Evolutionary conservation across 106 monocot genomes (phyloP).

Genomic region (Apostasia ramifera): DNA sequence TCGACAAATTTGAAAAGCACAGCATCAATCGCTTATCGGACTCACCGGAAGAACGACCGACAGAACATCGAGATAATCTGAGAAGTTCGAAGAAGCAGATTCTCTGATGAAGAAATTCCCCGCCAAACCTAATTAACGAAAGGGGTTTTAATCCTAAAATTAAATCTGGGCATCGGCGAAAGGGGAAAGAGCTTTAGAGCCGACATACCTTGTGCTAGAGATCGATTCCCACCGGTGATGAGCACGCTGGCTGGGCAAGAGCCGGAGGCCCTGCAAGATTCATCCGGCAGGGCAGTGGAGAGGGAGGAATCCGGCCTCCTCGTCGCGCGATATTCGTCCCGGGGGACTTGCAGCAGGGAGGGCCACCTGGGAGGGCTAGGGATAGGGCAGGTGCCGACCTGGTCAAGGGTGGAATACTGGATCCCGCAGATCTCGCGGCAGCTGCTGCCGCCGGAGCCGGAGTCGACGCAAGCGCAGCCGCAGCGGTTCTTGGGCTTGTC

Average conservation of each 20-base stretch:
- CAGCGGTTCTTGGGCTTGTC: slow-evolving; percentile 40
- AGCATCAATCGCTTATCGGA: neutral
- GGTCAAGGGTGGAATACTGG: slow-evolving; percentile 37
- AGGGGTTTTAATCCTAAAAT: neutral
- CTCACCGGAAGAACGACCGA: slow-evolving; percentile 23
- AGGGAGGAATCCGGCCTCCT: neutral
- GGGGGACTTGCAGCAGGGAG: slow-evolving; percentile 44
- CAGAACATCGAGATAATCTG: slow-evolving; percentile 26
- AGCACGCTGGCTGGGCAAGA: slow-evolving; percentile 43
- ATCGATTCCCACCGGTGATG: slow-evolving; percentile 39
- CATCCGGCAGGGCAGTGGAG: slow-evolving; percentile 28
- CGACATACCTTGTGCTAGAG: slow-evolving; percentile 33
- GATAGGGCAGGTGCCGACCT: slow-evolving; percentile 32
- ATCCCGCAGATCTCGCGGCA: slow-evolving; percentile 41
- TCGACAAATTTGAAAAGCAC: neutral
- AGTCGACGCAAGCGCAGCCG: slow-evolving; percentile 29
- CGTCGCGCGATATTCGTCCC: slow-evolving; percentile 21
- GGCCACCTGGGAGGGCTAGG: slow-evolving; percentile 44
- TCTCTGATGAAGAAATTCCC: slow-evolving; percentile 24
- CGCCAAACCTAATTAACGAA: slow-evolving; percentile 19
- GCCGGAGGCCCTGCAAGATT: slow-evolving; percentile 20
- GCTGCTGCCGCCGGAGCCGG: slow-evolving; percentile 7
- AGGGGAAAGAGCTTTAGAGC: neutral
- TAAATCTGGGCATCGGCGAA: neutral
- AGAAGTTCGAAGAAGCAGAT: slow-evolving; percentile 12